Conservation (phyloP, 306 rosid species). For the Rubus parviflorus region DNA sequence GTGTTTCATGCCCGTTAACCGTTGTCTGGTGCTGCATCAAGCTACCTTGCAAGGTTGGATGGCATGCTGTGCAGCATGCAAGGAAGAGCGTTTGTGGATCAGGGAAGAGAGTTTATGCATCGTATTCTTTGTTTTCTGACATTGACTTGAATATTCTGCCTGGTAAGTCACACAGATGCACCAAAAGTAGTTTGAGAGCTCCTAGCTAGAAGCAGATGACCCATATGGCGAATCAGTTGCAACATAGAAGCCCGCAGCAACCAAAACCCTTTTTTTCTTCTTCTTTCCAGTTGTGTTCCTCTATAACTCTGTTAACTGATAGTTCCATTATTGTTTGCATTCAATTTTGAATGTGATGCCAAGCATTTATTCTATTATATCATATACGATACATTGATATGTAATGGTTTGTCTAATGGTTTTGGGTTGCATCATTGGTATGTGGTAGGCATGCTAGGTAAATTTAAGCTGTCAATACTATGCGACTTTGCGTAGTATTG, state of each 20-base stretch:
- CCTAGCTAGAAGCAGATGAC: background rate
- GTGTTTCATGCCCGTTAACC: constrained; percentile 55
- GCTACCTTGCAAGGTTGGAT: constrained; percentile 53
- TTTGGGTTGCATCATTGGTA: no score
- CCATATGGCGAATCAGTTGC: background rate
- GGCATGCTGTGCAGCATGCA: constrained; percentile 31
- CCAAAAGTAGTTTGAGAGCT: background rate
- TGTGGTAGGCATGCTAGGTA: no score
- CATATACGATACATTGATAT: no score
- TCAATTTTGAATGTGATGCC: background rate
- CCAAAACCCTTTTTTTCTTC: background rate
- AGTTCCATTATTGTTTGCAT: background rate
- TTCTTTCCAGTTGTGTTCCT: background rate
- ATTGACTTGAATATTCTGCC: constrained; percentile 39
- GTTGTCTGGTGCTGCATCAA: constrained; percentile 50
- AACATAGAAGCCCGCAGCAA: background rate
- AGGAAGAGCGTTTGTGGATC: constrained; percentile 38
- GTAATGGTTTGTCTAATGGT: no score
- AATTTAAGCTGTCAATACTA: no score
- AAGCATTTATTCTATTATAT: no score
- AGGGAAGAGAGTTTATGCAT: constrained; percentile 32
- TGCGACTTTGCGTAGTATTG: no score
- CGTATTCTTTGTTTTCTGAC: constrained; percentile 75
- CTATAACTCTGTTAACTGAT: background rate
- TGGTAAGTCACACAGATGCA: constrained; percentile 8